These are phyloP conservation scores for Discostella stelligera DNA, from an alignment of 352 stramenopile species.

Conservation along the genomic window DNA sequence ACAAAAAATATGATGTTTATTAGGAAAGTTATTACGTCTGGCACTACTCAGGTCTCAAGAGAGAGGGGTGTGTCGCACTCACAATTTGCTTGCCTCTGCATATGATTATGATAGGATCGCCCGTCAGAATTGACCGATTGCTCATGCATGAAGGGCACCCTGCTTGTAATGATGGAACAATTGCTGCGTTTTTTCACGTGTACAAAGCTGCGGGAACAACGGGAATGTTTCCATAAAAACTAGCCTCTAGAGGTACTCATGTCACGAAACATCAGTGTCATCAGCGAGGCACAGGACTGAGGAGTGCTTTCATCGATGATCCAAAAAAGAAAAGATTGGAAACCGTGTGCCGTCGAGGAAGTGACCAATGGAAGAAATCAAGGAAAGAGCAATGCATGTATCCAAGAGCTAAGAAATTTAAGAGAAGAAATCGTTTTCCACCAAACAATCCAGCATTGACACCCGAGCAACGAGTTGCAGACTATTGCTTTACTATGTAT, in stretches of 20 bases:
- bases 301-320: constrained; percentile 4
- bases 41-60: no score
- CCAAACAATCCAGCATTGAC: constrained; percentile 9
- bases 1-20: no score
- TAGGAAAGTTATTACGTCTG: no score
- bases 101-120: no score
- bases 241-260: constrained; percentile 11
- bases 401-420: neutral
- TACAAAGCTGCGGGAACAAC: constrained; percentile 22
- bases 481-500: neutral
- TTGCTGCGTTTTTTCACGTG: constrained; percentile 19
- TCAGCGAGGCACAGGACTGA: constrained; percentile 2
- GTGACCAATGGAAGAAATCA: constrained; percentile 5
- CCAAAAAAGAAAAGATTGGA: neutral
- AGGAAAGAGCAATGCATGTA: constrained; percentile 1
- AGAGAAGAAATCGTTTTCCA: neutral
- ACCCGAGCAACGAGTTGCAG: constrained; percentile 4
- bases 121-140: no score
- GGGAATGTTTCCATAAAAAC: constrained; percentile 13
- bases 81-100: no score
- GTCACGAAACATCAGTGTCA: constrained; percentile 10
- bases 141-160: no score
- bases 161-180: constrained; percentile 7
- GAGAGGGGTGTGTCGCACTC: no score
- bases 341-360: constrained; percentile 2